Conservation (phyloP, 805 yeast genomes). For the Cyberlindnera amylophila region DNA sequence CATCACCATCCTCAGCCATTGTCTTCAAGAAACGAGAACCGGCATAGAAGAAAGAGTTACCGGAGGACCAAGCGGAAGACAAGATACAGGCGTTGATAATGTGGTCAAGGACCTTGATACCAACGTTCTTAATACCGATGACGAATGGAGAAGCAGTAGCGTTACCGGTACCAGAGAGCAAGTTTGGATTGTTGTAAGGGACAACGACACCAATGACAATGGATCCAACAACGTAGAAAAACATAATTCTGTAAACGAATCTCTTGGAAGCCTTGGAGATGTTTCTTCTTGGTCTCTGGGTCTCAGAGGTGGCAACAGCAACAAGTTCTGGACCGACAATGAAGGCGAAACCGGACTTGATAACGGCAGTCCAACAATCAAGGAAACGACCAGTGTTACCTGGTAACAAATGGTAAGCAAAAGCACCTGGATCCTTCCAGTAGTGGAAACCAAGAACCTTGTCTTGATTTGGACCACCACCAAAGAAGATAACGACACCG, state of each 20-base stretch:
- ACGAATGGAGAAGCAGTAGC: slow-evolving; percentile 77
- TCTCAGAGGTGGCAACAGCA: slow-evolving; percentile 55
- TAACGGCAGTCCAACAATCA: slow-evolving; percentile 59
- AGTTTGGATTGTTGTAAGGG: slow-evolving; percentile 53
- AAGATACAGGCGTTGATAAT: slow-evolving; percentile 76
- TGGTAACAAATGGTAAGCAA: slow-evolving; percentile 39
- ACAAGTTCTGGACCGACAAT: slow-evolving; percentile 63
- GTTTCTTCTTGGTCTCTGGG: slow-evolving; percentile 53
- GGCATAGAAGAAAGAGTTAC: slow-evolving; percentile 75
- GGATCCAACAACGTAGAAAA: slow-evolving; percentile 64
- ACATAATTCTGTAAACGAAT: slow-evolving; percentile 50
- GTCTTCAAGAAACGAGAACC: slow-evolving; percentile 73
- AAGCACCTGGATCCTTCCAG: slow-evolving; percentile 62
- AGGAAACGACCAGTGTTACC: slow-evolving; percentile 62
- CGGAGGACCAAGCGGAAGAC: slow-evolving; percentile 77
- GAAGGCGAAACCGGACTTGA: slow-evolving; percentile 64
- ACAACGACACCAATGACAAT: slow-evolving; percentile 66
- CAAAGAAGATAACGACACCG: slow-evolving; percentile 56
- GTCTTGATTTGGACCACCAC: slow-evolving; percentile 54
- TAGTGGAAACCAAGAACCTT: slow-evolving; percentile 64
- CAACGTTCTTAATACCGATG: slow-evolving; percentile 68
- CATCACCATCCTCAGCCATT: slow-evolving; percentile 68
- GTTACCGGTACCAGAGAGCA: slow-evolving; percentile 51
- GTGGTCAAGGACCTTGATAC: slow-evolving; percentile 65
- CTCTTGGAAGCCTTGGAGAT: slow-evolving; percentile 57